phyloP scores from a whole-genome alignment of 768 basidiomycete genomes.

The Suillus decipiens region DNA sequence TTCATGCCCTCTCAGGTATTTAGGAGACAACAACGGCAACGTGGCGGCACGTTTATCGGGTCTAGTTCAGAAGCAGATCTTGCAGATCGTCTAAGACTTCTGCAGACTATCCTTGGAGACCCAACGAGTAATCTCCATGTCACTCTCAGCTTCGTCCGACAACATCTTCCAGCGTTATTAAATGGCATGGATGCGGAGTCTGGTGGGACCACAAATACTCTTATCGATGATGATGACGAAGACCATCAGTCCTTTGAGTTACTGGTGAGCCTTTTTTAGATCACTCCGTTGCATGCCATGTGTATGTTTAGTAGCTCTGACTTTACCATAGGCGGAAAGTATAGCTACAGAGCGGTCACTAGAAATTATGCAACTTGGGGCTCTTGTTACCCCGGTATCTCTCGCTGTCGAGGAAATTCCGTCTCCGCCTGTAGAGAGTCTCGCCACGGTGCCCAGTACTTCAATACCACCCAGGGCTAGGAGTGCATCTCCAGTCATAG shows the following conservation, averaged over 20 bases:
- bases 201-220: constrained; percentile 8
- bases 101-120: constrained; percentile 53
- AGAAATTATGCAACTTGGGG: not conserved
- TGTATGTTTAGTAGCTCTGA: constrained; percentile 27
- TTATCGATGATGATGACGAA: constrained; percentile 31
- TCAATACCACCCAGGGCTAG: constrained; percentile 4
- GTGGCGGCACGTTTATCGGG: constrained; percentile 14
- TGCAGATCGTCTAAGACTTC: constrained; percentile 40
- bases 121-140: constrained; percentile 47
- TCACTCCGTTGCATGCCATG: constrained; percentile 25
- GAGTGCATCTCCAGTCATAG: constrained; percentile 5
- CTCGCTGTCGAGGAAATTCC: not conserved
- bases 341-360: constrained; percentile 7
- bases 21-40: constrained; percentile 24
- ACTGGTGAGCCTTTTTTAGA: constrained; percentile 24
- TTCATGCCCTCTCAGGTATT: constrained; percentile 28
- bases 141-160: constrained; percentile 35
- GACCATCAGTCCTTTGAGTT: constrained; percentile 22
- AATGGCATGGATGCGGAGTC: constrained; percentile 18
- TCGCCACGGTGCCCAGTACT: constrained; percentile 11
- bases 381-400: not conserved
- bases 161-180: constrained; percentile 33
- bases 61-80: constrained; percentile 30
- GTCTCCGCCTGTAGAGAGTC: not conserved
- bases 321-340: constrained; percentile 26